Evolutionary conservation across 352 stramenopile genomes (phyloP).

Genomic region (Phytophthora citricola): DNA sequence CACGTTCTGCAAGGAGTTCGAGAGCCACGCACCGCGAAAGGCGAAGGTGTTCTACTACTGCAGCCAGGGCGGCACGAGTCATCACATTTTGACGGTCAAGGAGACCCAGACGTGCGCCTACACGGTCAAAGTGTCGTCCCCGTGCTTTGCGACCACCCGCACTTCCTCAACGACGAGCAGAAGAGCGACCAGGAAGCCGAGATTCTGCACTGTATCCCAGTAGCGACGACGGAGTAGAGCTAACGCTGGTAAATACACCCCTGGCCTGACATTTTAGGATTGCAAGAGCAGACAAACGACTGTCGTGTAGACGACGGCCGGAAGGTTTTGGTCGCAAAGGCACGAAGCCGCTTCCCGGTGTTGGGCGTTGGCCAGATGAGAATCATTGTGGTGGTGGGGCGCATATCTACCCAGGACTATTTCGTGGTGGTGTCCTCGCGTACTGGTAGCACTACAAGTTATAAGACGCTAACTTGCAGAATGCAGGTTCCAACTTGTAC

Average conservation of each 20-base stretch:
- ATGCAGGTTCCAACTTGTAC: too few relatives aligned
- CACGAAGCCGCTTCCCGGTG: constrained; percentile 15
- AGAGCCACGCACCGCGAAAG: constrained; percentile 61
- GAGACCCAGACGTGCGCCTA: constrained; percentile 88
- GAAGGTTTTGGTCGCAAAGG: constrained; percentile 13
- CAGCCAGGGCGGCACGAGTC: constrained; percentile 63
- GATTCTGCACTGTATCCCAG: constrained; percentile 77
- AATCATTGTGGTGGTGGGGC: constrained; percentile 8
- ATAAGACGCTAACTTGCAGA: too few relatives aligned
- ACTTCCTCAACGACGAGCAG: constrained; percentile 80
- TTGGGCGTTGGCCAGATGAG: constrained; percentile 12
- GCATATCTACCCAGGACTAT: constrained; percentile 14
- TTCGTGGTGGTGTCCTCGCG: not conserved
- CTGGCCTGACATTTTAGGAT: too few relatives aligned
- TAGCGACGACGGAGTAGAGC: constrained; percentile 11
- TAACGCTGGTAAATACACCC: not conserved
- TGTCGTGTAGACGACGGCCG: too few relatives aligned
- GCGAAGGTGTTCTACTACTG: constrained; percentile 82
- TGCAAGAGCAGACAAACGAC: too few relatives aligned
- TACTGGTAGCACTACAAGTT: too few relatives aligned
- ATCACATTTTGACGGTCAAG: constrained; percentile 80
- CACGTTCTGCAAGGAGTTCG: constrained; percentile 80
- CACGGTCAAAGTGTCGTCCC: constrained; percentile 81
- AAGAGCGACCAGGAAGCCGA: constrained; percentile 58
- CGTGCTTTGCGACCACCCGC: constrained; percentile 78